phyloP scores from a whole-genome alignment of 352 stramenopile species.

The Phytopythium litorale region DNA sequence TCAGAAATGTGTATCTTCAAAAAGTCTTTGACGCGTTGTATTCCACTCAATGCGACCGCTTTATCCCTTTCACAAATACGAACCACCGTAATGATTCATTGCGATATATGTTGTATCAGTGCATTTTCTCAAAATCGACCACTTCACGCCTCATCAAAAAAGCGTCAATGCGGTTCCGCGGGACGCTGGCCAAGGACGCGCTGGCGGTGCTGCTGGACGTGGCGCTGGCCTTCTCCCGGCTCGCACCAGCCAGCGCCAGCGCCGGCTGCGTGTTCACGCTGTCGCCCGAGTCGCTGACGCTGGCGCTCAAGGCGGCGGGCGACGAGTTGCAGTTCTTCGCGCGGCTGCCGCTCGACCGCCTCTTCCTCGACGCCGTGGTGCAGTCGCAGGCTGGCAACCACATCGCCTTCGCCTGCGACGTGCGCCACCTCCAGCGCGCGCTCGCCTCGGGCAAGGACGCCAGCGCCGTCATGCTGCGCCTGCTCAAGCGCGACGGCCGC shows the following conservation, averaged over 20 bases:
- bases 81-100: no score
- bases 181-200: constrained; percentile 68
- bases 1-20: neutral
- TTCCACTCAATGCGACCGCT: no score
- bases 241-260: constrained; percentile 35
- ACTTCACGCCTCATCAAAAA: neutral
- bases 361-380: constrained; percentile 73
- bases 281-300: constrained; percentile 53
- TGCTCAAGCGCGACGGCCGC: constrained; percentile 72
- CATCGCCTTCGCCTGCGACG: constrained; percentile 76
- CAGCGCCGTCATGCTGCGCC: constrained; percentile 74
- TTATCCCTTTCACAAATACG: no score
- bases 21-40: neutral
- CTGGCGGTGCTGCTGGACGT: constrained; percentile 77
- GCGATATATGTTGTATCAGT: no score
- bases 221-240: constrained; percentile 62
- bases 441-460: constrained; percentile 73
- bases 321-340: constrained; percentile 82
- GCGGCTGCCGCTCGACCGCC: constrained; percentile 47
- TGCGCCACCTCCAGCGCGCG: constrained; percentile 70
- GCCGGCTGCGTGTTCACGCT: constrained; percentile 71
- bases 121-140: no score
- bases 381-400: constrained; percentile 75
- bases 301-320: constrained; percentile 66
- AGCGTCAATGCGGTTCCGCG: constrained; percentile 69